Percentiles rank a stretch among this genome's conserved stretches.
Evolutionary conservation across 2,329 filamentous ascomycete species (phyloP).

Genomic region (Colletotrichum sp.): DNA sequence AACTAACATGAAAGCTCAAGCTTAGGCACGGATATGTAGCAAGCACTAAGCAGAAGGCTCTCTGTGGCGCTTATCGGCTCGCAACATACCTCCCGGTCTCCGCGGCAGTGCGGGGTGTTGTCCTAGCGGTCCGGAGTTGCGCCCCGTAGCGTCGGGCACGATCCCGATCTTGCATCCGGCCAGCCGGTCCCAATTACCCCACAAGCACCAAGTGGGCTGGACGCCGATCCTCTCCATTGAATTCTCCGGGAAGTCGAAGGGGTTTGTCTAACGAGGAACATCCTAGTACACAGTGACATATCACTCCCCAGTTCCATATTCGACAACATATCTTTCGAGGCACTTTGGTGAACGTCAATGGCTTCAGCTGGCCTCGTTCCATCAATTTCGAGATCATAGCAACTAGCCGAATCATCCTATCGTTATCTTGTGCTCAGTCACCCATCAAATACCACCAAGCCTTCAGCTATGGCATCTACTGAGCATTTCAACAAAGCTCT

Average conservation of each 20-base stretch:
- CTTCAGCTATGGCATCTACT: neutral
- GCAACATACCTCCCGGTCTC: neutral
- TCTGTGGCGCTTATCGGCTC: neutral
- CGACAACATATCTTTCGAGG: neutral
- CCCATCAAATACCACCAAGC: neutral
- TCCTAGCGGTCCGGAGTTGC: neutral
- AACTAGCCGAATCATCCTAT: neutral
- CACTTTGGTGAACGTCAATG: neutral
- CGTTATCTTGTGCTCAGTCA: neutral
- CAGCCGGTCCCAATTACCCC: neutral
- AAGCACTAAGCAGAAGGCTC: neutral
- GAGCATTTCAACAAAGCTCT: slow-evolving; percentile 15
- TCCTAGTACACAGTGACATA: neutral
- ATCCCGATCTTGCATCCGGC: neutral
- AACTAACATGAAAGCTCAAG: neutral
- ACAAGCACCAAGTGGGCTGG: neutral
- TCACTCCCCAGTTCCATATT: neutral
- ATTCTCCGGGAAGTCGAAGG: neutral
- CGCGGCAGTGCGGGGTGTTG: neutral
- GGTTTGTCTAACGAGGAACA: neutral
- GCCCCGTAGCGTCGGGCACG: neutral
- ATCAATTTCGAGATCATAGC: neutral
- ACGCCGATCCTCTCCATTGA: neutral
- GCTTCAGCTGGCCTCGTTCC: neutral
- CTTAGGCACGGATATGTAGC: neutral